Percentiles rank a stretch among this genome's conserved stretches.
These are phyloP conservation scores for Calonectria montana DNA, from an alignment of 2,329 filamentous ascomycete genomes.

Conservation along the genomic window DNA sequence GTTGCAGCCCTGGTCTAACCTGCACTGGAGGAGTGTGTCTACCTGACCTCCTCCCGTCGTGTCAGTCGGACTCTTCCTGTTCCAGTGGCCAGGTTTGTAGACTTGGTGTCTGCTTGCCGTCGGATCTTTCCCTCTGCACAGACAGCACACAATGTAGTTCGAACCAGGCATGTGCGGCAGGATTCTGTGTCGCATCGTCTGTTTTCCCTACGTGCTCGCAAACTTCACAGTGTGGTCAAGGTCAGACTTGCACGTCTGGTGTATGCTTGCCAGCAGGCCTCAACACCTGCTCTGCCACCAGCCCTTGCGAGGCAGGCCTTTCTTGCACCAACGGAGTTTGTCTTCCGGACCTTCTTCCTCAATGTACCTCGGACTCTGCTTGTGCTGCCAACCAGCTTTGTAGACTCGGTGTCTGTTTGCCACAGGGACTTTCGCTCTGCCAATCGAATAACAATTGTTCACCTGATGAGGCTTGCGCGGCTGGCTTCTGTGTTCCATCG, in stretches of 20 bases:
- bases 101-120: neutral
- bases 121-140: neutral
- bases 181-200: neutral
- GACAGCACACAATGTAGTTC: neutral
- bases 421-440: neutral
- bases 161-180: neutral
- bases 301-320: neutral
- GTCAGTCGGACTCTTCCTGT: neutral
- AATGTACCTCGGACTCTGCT: neutral
- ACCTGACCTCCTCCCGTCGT: neutral
- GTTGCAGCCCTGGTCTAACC: neutral
- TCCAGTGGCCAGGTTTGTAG: neutral
- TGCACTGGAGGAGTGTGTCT: conserved; percentile 14
- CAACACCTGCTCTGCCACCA: neutral
- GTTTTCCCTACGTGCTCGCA: neutral
- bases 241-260: neutral
- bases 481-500: neutral
- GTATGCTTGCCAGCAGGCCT: conserved; percentile 4
- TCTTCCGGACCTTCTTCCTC: neutral
- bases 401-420: neutral
- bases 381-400: neutral
- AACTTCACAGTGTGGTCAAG: neutral
- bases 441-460: neutral
- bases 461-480: neutral
- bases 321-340: conserved; percentile 1